Evolutionary conservation across 2,329 filamentous ascomycete species (phyloP).

Genomic region (Zymoseptoria tritici): DNA sequence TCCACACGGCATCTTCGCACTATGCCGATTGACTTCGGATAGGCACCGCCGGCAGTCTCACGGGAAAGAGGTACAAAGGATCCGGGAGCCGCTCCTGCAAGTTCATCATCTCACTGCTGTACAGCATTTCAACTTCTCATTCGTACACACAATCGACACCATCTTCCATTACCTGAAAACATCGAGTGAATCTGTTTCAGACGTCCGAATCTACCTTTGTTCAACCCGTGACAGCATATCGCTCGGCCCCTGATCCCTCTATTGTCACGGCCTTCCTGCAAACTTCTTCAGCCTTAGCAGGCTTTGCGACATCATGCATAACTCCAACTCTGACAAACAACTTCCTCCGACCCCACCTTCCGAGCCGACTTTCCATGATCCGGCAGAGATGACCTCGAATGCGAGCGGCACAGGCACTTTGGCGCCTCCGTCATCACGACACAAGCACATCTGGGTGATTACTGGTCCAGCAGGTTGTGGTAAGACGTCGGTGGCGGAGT

Average conservation of each 20-base stretch:
- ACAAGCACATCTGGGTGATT: slow-evolving; percentile 46
- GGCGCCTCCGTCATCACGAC: slow-evolving; percentile 23
- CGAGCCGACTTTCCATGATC: slow-evolving; percentile 10
- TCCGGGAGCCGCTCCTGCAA: background rate
- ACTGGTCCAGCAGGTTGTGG: slow-evolving; percentile 48
- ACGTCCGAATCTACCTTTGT: background rate
- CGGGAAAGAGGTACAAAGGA: background rate
- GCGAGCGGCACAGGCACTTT: background rate
- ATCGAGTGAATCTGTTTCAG: background rate
- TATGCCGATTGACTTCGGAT: slow-evolving; percentile 1
- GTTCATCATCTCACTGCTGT: background rate
- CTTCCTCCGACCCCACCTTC: slow-evolving; percentile 18
- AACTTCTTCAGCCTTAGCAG: background rate
- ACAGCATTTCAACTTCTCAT: background rate
- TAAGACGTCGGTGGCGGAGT: slow-evolving; percentile 46
- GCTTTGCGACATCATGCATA: slow-evolving; percentile 1
- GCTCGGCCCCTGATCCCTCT: background rate
- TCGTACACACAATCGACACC: background rate
- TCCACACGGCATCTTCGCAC: background rate
- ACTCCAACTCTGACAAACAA: slow-evolving; percentile 2
- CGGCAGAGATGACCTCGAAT: slow-evolving; percentile 12
- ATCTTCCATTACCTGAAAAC: background rate
- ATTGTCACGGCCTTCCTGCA: background rate
- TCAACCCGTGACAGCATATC: background rate
- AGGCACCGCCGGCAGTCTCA: slow-evolving; percentile 6